phyloP scores from a whole-genome alignment of 2,329 filamentous ascomycete species.

The Elsinoe necatrix region DNA sequence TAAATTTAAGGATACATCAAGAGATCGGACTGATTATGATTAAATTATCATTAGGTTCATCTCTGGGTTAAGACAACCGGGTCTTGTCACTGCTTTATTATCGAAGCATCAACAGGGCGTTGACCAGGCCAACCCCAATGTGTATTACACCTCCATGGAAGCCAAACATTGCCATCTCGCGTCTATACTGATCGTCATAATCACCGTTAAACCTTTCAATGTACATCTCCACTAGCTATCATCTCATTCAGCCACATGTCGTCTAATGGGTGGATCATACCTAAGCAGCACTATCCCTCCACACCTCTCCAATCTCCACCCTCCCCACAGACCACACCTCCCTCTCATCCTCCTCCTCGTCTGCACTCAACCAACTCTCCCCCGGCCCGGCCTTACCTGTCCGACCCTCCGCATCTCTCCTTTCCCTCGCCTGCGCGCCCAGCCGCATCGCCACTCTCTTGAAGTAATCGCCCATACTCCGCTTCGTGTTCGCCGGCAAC shows the following conservation, averaged over 20 bases:
- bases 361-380: slow-evolving; percentile 54
- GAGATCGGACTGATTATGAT: too few species aligned
- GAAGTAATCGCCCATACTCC: slow-evolving; percentile 95
- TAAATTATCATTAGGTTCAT: too few species aligned
- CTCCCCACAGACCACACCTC: slow-evolving; percentile 95
- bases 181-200: not conserved
- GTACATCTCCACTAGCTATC: slow-evolving; percentile 1
- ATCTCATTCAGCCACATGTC: too few species aligned
- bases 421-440: slow-evolving; percentile 78
- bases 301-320: slow-evolving; percentile 65
- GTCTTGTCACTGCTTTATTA: too few species aligned
- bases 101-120: too few species aligned
- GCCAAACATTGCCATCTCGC: too few species aligned
- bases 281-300: slow-evolving; percentile 24
- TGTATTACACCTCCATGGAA: too few species aligned
- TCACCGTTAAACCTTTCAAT: not conserved
- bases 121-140: too few species aligned
- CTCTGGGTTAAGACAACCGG: too few species aligned
- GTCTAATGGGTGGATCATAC: slow-evolving; percentile 19
- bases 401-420: slow-evolving; percentile 84
- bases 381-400: slow-evolving; percentile 59
- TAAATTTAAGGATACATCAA: too few species aligned
- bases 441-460: slow-evolving; percentile 81
- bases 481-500: slow-evolving; percentile 63
- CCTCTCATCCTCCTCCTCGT: slow-evolving; percentile 88